A percentile compares a stretch with the other conserved stretches of the same genome.
These are phyloP conservation scores for Alternaria arborescens DNA, from an alignment of 2,329 filamentous ascomycete species.

Conservation along the genomic window DNA sequence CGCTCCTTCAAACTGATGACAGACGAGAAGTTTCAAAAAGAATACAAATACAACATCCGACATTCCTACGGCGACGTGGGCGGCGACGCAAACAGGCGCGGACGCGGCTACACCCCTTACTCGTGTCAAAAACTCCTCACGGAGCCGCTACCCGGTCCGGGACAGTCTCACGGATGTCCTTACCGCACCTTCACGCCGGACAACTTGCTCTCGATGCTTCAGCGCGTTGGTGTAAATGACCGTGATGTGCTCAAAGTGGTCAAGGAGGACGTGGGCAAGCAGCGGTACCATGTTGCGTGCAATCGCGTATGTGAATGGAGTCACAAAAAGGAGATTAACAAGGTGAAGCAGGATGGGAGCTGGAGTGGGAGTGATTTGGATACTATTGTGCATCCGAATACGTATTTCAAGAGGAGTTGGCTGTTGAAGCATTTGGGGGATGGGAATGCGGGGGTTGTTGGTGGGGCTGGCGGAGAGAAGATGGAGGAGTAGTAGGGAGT, in stretches of 20 bases:
- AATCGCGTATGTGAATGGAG: slow-evolving; percentile 92
- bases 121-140: slow-evolving; percentile 95
- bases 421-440: slow-evolving; percentile 79
- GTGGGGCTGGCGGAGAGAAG: slow-evolving; percentile 25
- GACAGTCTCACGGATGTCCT: slow-evolving; percentile 94
- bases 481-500: slow-evolving; percentile 42
- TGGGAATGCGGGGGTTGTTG: slow-evolving; percentile 47
- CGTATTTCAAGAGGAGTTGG: slow-evolving; percentile 96
- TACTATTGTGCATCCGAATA: slow-evolving; percentile 96
- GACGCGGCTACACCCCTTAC: slow-evolving; percentile 87
- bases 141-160: slow-evolving; percentile 84
- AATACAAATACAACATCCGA: slow-evolving; percentile 97
- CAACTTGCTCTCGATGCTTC: slow-evolving; percentile 79
- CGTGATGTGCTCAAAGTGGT: slow-evolving; percentile 79
- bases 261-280: slow-evolving; percentile 86
- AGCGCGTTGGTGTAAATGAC: slow-evolving; percentile 81
- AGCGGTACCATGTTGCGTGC: slow-evolving; percentile 93
- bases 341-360: slow-evolving; percentile 58
- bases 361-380: slow-evolving; percentile 76
- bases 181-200: slow-evolving; percentile 92
- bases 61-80: slow-evolving; percentile 95
- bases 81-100: slow-evolving; percentile 85
- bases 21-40: slow-evolving; percentile 96
- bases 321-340: slow-evolving; percentile 70
- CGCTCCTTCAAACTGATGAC: slow-evolving; percentile 83